Evolutionary conservation across 805 yeast genomes (phyloP), one percentile per base, ranked within the genome.

Genomic region (Groenewaldozyma tartarivorans): DNA sequence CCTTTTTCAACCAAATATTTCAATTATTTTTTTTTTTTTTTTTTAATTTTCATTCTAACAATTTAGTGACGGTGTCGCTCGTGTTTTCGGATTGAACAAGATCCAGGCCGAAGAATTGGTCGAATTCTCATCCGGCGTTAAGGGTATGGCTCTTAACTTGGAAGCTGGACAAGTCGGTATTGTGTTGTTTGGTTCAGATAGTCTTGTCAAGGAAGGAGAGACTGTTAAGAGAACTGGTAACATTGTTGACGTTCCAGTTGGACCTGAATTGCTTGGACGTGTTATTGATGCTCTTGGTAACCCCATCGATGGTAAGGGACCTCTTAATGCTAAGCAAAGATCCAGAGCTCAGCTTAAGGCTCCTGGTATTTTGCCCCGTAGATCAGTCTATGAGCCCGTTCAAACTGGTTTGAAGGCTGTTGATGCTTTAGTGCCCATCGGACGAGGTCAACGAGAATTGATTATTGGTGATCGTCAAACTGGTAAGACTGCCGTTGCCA

Each of bases 371-470:
- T 79, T 92, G 70, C 98, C 98, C 76, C 90, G 99, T 80, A 84
- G 81, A 63, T 86, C 96, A 49, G 99, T 92, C 57, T 79, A 68
- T 75, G 98, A 92, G 79, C 98, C 99, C 68, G 92, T 92, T 82
- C 98, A 92, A 77, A 90, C 98, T 62, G 99, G 98, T 81, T 81
- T 92, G 66, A 92, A 92, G 78, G 81, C 96, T 51, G 96, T 92
- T 59, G 99, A 92, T 68, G 90, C 98, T 66, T 81, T 92, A 63
- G 99, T 92, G 71, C 98, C 98, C 71, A 72, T 92, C 61, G 98
- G 98, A 68, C 92, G 98, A 83, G 98, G 98, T 71, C 98, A 92
- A 77, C 92, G 98, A 85, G 98, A 92, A 79, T 77, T 92, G 83
- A 90, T 90, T 64, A 90, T 90, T 67, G 98, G 98, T 81, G 98